Base-by-base conservation (phyloP, 345 rosid species). In the Jatropha curcas region DNA sequence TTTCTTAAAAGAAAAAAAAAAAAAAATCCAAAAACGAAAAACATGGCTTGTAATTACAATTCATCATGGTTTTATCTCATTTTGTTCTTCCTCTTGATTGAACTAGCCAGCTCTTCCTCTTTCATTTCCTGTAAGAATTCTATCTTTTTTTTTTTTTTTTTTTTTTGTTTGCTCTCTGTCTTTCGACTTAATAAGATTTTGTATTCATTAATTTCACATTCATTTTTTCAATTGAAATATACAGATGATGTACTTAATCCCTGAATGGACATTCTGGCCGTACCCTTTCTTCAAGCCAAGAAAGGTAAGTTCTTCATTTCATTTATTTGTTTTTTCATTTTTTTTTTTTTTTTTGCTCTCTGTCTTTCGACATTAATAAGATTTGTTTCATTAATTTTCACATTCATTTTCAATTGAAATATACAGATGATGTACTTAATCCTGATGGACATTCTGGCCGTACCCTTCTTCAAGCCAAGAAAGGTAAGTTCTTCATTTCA, bases 231-330 rank as follows among this genome's bases (percentile, higher is more conserved):
- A 24, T n/a, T n/a, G n/a, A n/a, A n/a, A n/a, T n/a, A 57, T 67
- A 81, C 85, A 92, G 97, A 85, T 83, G 80, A 82, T 77, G 72
- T 73, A 61, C 74, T 86, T 57, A 78, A 75, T 63, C 57, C 80
- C 22, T n/a, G n/a, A 81, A 78, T 59, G 81, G 72, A 77, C 41
- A 70, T 34, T 55, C 81, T 25, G 83, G 87, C 73, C 92, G 95
- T 71, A 63, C 76, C 81, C 97, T 92, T n/a, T 68, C 95, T 92
- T 65, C 97, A 92, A 80, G 82, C 86, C 67, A 84, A 77, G 76
- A 74, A 67, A 70, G 7, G 93, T 90, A 77, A 61, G 85, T 60
- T 63, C 43, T 67, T 65, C 9, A n/a, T 22, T 63, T 30, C 6
- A 12, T 14, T 0, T 39, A 10, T 19, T 3, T n/a, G 31, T 9